A percentile compares a stretch with the other conserved stretches of the same genome.
These are phyloP conservation scores for Aspergillus felis DNA, from an alignment of 2,329 filamentous ascomycete species.

Conservation along the genomic window DNA sequence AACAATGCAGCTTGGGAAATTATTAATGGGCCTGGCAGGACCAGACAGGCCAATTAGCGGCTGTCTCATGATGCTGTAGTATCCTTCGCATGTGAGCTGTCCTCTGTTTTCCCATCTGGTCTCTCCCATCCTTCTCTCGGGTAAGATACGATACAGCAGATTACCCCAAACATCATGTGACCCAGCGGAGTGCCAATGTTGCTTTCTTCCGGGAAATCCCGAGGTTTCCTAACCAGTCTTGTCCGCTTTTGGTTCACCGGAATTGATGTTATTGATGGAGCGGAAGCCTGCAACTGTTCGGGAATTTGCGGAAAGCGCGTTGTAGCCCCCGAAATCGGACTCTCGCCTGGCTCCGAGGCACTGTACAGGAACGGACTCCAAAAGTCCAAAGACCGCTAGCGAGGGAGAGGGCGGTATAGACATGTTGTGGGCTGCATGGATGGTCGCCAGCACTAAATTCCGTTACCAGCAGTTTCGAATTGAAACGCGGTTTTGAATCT, in stretches of 20 bases:
- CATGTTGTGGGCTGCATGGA: neutral
- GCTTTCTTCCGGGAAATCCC: conserved; percentile 21
- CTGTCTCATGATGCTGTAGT: neutral
- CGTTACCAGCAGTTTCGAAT: neutral
- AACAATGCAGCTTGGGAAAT: neutral
- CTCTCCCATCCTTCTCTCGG: neutral
- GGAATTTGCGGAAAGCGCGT: conserved; percentile 13
- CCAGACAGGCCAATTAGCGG: too few species aligned
- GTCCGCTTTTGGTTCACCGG: conserved; percentile 33
- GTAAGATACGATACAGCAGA: neutral
- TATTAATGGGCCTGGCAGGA: neutral
- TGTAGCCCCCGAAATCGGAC: conserved; percentile 15
- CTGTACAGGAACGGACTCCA: neutral
- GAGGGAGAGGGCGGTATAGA: neutral
- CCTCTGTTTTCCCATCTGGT: neutral
- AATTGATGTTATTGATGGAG: conserved; percentile 6
- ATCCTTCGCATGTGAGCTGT: neutral
- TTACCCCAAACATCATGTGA: conserved; percentile 23
- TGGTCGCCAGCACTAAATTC: neutral
- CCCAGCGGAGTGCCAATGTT: conserved; percentile 19
- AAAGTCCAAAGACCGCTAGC: neutral
- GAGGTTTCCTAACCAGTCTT: conserved; percentile 16
- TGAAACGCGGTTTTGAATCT: neutral
- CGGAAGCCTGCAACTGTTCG: conserved; percentile 17
- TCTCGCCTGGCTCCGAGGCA: neutral